These are phyloP conservation scores for Cryomyces antarcticus DNA, from an alignment of 495 filamentous ascomycete species.

Conservation along the genomic window DNA sequence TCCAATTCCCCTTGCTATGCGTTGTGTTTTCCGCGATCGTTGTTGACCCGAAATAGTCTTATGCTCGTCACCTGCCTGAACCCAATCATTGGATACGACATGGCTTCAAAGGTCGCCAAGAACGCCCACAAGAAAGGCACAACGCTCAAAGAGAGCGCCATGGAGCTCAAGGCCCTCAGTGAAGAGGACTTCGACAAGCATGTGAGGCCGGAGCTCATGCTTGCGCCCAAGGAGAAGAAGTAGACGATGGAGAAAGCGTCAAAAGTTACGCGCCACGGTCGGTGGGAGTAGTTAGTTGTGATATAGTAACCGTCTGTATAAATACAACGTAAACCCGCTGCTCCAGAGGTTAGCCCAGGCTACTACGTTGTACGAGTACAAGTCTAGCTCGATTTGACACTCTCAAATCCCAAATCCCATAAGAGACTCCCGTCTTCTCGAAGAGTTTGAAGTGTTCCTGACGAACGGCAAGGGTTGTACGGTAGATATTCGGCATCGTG, in stretches of 20 bases:
- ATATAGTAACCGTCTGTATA: too few species aligned
- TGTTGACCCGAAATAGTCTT: conserved; percentile 33
- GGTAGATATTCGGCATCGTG: too few species aligned
- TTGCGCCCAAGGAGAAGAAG: conserved; percentile 48
- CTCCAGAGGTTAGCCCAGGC: too few species aligned
- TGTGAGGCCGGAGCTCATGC: conserved; percentile 93
- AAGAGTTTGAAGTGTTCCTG: too few species aligned
- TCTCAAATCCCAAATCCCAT: too few species aligned
- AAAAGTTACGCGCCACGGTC: too few species aligned
- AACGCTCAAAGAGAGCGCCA: conserved; percentile 78
- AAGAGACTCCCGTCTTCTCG: too few species aligned
- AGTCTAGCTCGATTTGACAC: too few species aligned
- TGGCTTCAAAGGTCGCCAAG: conserved; percentile 96
- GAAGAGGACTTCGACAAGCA: conserved; percentile 80
- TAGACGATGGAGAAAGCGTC: conserved; percentile 2
- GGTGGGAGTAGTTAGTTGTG: too few species aligned
- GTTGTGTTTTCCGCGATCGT: background rate
- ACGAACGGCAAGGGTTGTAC: too few species aligned
- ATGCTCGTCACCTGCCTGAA: conserved; percentile 99
- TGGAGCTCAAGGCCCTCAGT: conserved; percentile 81
- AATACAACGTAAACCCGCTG: too few species aligned
- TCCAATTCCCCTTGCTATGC: background rate
- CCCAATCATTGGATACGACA: conserved; percentile 96
- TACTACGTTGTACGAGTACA: too few species aligned
- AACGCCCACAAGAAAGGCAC: conserved; percentile 97